phyloP scores from a whole-genome alignment of 202 grass and related monocot species.

The Hordeum pubiflorum region DNA sequence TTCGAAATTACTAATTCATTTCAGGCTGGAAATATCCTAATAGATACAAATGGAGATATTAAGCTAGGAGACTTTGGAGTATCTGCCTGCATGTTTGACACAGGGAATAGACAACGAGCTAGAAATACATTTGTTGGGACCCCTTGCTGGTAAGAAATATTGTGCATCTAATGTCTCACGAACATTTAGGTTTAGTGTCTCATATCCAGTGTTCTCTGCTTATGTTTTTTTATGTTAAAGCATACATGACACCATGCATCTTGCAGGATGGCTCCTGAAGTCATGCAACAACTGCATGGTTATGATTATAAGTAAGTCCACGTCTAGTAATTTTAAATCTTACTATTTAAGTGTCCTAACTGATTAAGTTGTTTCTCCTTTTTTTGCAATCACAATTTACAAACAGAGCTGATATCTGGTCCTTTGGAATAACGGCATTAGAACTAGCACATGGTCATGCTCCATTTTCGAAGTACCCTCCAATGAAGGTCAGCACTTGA shows the following conservation, averaged over 20 bases:
- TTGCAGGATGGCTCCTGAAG: conserved; percentile 97
- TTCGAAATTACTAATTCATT: conserved; percentile 43
- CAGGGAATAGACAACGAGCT: conserved; percentile 84
- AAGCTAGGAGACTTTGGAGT: conserved; percentile 95
- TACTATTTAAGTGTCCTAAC: not conserved
- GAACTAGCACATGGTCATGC: conserved; percentile 95
- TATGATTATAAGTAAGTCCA: conserved; percentile 92
- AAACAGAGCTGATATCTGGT: conserved; percentile 96
- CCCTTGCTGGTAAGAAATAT: conserved; percentile 67
- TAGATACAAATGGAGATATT: conserved; percentile 90
- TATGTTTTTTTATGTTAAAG: conserved; percentile 12
- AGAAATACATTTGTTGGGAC: conserved; percentile 99
- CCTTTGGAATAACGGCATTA: conserved; percentile 93
- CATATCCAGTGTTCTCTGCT: not conserved
- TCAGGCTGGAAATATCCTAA: conserved; percentile 97
- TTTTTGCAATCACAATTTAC: conserved; percentile 17
- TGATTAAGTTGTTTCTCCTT: conserved; percentile 8
- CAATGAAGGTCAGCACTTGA: conserved; percentile 69
- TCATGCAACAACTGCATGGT: conserved; percentile 98
- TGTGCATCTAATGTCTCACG: conserved; percentile 3
- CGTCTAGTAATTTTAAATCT: conserved; percentile 19
- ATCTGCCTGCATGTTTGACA: conserved; percentile 95
- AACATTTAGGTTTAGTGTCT: conserved; percentile 17
- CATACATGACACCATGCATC: conserved; percentile 22
- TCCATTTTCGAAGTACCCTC: conserved; percentile 95